Base-by-base conservation (phyloP, 306 rosid species). In the Hylodesmum podocarpum region DNA sequence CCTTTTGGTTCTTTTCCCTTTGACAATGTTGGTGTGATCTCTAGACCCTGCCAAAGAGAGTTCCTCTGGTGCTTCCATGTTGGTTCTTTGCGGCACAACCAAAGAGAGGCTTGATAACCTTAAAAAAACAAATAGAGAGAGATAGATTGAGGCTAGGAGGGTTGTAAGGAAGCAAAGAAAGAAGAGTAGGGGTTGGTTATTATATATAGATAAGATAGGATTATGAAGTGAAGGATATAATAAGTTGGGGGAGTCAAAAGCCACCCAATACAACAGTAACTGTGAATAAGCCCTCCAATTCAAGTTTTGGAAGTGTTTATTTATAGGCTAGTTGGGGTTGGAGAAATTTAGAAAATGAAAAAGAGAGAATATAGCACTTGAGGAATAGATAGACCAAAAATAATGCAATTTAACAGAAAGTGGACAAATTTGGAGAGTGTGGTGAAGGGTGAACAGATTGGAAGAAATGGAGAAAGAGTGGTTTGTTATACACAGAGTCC, bases 1-100 rank as follows among this genome's bases (percentile, higher is more conserved):
- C 87, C 98, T 94, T 79, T 95, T 95, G 65, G 97, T 95, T 37
- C 98, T 84, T 78, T 92, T 95, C 13, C 97, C 97, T 85, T 92
- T 94, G 68, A 79, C 84, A 5, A 89, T 72, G 70, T 77, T 80
- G 68, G 83, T 18, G 2, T 81, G 85, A 39, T 94, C 93, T 47
- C 72, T 86, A 19, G 91, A 70, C 53, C 86, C 89, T 58, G 85
- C 89, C 73, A 78, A 10, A 53, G 84, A 70, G 63, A 68, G 73
- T 72, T 86, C 89, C 67, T 90, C 89, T 73, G 82, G 75, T 81
- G 84, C 74, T 83, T 91, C 92, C 98, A 94, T 94, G 78, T 14
- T 70, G 78, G 63, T 77, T 25, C 28, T 83, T 79, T 78, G 46
- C n/a, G n/a, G 72, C 81, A 47, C 66, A 76, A 50, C 80, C 73